These are phyloP conservation scores for Aspergillus funiculosus DNA, from an alignment of 495 filamentous ascomycete species.

Conservation along the genomic window DNA sequence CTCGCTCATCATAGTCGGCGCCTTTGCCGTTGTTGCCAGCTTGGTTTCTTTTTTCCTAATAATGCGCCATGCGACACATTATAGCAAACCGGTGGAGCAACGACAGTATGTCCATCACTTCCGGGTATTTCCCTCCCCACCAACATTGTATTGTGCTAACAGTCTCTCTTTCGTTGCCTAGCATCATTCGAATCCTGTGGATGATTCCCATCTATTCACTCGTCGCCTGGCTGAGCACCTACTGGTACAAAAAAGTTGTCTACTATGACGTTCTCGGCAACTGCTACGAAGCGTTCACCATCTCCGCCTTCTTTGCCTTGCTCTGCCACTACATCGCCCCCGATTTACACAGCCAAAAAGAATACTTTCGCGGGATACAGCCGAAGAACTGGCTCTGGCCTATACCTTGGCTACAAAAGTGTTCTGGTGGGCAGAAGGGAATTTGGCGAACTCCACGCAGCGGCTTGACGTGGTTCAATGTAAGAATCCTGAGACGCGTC, in stretches of 20 bases:
- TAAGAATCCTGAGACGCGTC: conserved; percentile 21
- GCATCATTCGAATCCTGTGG: conserved; percentile 85
- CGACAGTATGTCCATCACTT: conserved; percentile 70
- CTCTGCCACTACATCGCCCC: conserved; percentile 79
- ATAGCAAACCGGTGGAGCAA: conserved; percentile 76
- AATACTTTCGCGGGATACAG: conserved; percentile 69
- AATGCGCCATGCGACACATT: conserved; percentile 72
- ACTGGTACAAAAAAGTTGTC: conserved; percentile 71
- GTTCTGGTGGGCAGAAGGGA: conserved; percentile 59
- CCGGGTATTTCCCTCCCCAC: conserved; percentile 20
- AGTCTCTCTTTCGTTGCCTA: conserved; percentile 36
- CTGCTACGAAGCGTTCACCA: conserved; percentile 90
- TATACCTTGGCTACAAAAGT: conserved; percentile 56
- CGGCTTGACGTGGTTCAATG: conserved; percentile 91
- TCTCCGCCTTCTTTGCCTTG: conserved; percentile 86
- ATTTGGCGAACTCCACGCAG: conserved; percentile 69
- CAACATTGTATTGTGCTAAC: conserved; percentile 5
- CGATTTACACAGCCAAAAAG: conserved; percentile 76
- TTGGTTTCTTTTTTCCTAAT: conserved; percentile 51
- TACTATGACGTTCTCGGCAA: conserved; percentile 79
- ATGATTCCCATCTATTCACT: conserved; percentile 85
- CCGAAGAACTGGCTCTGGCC: conserved; percentile 74
- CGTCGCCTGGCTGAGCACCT: conserved; percentile 71
- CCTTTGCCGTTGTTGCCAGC: conserved; percentile 42
- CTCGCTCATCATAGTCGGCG: conserved; percentile 42